Conservation (phyloP, 1,139 yeast genomes). For the Taiozyma sp. region DNA sequence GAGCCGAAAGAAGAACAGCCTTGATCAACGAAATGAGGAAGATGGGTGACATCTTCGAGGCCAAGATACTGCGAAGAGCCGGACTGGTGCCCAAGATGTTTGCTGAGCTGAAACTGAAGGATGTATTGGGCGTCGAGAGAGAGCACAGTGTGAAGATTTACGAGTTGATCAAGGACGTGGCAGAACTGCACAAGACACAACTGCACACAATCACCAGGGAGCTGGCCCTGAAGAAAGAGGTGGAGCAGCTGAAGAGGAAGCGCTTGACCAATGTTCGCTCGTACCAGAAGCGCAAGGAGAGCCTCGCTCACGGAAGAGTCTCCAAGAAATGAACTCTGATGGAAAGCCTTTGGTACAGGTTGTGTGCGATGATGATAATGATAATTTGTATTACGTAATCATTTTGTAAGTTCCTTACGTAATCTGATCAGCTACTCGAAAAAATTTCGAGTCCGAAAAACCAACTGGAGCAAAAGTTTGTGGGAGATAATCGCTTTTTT, state of each 20-base stretch:
- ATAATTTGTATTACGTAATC: background rate
- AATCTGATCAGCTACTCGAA: background rate
- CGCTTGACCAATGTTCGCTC: constrained; percentile 8
- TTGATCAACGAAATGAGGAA: constrained; percentile 13
- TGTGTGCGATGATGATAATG: background rate
- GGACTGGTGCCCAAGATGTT: constrained; percentile 22
- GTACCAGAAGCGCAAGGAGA: constrained; percentile 16
- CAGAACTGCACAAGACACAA: constrained; percentile 5
- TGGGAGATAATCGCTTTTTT: background rate
- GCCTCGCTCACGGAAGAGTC: constrained; percentile 6
- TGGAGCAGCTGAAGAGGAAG: constrained; percentile 12
- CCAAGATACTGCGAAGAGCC: constrained; percentile 16
- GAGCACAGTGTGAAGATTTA: constrained; percentile 22
- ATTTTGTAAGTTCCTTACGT: background rate
- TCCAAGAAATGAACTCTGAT: background rate
- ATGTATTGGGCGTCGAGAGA: constrained; percentile 21
- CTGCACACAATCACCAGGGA: constrained; percentile 2
- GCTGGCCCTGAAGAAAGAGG: constrained; percentile 9
- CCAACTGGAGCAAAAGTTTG: background rate
- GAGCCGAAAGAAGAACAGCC: constrained; percentile 14
- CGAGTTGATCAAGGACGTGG: constrained; percentile 18
- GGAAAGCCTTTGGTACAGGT: background rate
- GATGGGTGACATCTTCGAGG: constrained; percentile 15
- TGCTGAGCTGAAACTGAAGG: constrained; percentile 14
- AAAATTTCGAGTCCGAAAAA: background rate